Percentiles rank a stretch among this genome's conserved stretches.
phyloP scores from a whole-genome alignment of 2,329 filamentous ascomycete species.

The Ophiostoma sp. region DNA sequence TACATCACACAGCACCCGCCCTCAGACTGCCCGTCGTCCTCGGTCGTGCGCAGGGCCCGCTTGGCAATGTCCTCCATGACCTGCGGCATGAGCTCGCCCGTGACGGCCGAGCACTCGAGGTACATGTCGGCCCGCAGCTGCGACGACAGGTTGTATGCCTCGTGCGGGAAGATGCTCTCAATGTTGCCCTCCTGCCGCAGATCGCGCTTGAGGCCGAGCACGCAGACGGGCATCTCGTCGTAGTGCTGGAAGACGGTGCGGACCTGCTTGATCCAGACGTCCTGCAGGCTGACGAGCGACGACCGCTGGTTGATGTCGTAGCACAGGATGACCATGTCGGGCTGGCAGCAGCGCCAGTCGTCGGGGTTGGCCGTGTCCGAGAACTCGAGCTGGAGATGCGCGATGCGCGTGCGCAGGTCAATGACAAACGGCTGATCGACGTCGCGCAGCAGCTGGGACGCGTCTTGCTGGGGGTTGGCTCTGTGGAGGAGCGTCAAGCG shows the following conservation, averaged over 20 bases:
- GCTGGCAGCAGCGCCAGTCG: conserved; percentile 54
- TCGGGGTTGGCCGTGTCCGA: conserved; percentile 55
- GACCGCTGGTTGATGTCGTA: conserved; percentile 57
- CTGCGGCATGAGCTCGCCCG: conserved; percentile 53
- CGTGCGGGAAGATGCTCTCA: conserved; percentile 57
- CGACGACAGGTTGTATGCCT: conserved; percentile 53
- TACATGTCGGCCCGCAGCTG: conserved; percentile 58
- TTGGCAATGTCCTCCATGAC: conserved; percentile 58
- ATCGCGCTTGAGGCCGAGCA: conserved; percentile 58
- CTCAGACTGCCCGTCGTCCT: conserved; percentile 48
- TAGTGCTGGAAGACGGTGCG: conserved; percentile 44
- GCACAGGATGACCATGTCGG: conserved; percentile 55
- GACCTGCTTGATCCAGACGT: conserved; percentile 55
- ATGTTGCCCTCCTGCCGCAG: conserved; percentile 53
- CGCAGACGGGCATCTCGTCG: conserved; percentile 49
- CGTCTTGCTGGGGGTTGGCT: conserved; percentile 21
- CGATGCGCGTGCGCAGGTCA: conserved; percentile 45
- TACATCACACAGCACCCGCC: conserved; percentile 51
- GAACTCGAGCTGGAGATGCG: conserved; percentile 52
- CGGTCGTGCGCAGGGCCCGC: conserved; percentile 47
- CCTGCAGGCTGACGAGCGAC: conserved; percentile 54
- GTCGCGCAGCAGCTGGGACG: conserved; percentile 46
- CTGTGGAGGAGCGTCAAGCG: conserved; percentile 16
- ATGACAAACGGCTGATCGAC: conserved; percentile 58
- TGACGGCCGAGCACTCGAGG: conserved; percentile 58